Evolutionary conservation across 192 early-diverging fungal genomes (phyloP).

Genomic region (Gonapodya prolifera): DNA sequence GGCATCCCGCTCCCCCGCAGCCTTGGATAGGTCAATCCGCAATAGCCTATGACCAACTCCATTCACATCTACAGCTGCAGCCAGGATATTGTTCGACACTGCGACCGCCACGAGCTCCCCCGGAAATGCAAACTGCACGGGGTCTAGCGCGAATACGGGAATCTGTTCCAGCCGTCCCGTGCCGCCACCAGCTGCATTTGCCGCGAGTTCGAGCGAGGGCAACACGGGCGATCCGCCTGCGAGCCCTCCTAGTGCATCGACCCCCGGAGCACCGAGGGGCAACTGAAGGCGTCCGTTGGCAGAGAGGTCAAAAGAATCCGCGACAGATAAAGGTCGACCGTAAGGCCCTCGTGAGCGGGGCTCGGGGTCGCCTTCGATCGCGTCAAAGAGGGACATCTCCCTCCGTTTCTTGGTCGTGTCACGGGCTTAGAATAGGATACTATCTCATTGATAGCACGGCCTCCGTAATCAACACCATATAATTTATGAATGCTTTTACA

Average conservation of each 20-base stretch:
- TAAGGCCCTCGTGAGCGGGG: not conserved
- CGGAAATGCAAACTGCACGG: constrained; percentile 81
- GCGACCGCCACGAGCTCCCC: constrained; percentile 55
- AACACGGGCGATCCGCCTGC: too few species aligned
- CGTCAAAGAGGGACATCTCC: not conserved
- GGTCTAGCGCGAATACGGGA: constrained; percentile 67
- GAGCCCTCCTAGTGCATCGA: too few species aligned
- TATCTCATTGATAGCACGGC: too few species aligned
- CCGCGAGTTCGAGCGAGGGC: too few species aligned
- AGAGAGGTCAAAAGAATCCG: too few species aligned
- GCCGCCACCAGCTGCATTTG: too few species aligned
- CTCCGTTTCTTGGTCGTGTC: too few species aligned
- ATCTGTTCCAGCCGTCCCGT: not conserved
- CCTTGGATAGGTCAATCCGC: constrained; percentile 80
- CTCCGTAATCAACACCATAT: too few species aligned
- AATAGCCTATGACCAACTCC: constrained; percentile 57
- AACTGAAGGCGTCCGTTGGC: not conserved
- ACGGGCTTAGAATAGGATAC: too few species aligned
- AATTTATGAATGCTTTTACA: too few species aligned
- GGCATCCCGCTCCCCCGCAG: too few species aligned
- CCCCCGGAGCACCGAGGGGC: not conserved
- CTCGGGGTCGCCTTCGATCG: not conserved
- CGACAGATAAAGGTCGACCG: too few species aligned
- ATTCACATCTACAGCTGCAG: constrained; percentile 73
- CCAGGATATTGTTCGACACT: constrained; percentile 74